Percentiles rank a stretch among this genome's conserved stretches.
phyloP scores from a whole-genome alignment of 2,329 filamentous ascomycete species.

The Teratosphaeria gauchensis region DNA sequence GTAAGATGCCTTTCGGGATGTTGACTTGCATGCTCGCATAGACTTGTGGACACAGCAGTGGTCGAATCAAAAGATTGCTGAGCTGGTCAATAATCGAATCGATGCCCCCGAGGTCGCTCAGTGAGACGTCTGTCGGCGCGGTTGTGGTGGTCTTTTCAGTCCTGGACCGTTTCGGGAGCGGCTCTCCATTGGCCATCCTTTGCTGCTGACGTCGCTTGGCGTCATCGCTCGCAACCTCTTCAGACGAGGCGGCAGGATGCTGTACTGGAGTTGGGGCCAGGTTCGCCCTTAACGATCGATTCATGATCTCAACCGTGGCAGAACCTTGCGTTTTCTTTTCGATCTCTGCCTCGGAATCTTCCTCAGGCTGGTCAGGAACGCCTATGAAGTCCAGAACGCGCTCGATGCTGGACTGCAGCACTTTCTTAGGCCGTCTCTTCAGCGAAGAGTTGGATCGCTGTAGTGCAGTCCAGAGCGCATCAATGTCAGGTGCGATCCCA shows the following conservation, averaged over 20 bases:
- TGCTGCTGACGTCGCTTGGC: constrained; percentile 38
- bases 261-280: constrained; percentile 6
- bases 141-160: constrained; percentile 37
- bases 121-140: constrained; percentile 56
- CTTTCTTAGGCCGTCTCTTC: constrained; percentile 69
- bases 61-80: constrained; percentile 61
- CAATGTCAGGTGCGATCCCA: constrained; percentile 16
- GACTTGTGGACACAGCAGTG: constrained; percentile 57
- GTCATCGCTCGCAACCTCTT: constrained; percentile 14
- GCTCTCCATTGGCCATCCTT: constrained; percentile 54
- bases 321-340: constrained; percentile 26
- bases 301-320: constrained; percentile 46
- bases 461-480: constrained; percentile 63
- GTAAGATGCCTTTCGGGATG: constrained; percentile 62
- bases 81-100: constrained; percentile 61
- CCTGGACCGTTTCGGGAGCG: constrained; percentile 56
- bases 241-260: background rate
- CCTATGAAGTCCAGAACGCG: constrained; percentile 66
- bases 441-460: constrained; percentile 79
- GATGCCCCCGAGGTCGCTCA: constrained; percentile 68
- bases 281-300: constrained; percentile 40
- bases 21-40: constrained; percentile 58
- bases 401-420: constrained; percentile 77
- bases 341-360: constrained; percentile 44
- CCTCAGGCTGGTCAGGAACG: constrained; percentile 48